Base-by-base conservation (phyloP, 129 eudicot species). In the Centrapalus pauciflorus region DNA sequence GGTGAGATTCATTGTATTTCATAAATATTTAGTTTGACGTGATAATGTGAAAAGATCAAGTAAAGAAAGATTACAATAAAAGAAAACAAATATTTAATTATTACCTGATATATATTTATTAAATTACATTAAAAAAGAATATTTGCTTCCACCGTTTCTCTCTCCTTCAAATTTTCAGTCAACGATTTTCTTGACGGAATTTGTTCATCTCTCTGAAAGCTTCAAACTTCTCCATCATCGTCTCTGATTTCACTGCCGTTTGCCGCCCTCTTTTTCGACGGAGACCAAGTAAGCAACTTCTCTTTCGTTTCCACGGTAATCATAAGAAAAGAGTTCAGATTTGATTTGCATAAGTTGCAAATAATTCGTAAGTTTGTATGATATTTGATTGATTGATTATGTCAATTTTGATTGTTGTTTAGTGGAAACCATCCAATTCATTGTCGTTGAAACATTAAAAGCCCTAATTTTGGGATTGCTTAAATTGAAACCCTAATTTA, bases 141-240 rank as follows among this genome's bases (percentile, higher is more conserved):
- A 40, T 55, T 41, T 74, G n/a, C n/a, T n/a, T n/a, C n/a, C n/a
- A n/a, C 35, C 48, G 49, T 61, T 54, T 43, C 61, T 74, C 25
- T 23, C 54, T 34, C 73, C 67, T 64, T 40, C 78, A 65, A 64
- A 54, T 65, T 32, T 66, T 46, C 52, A 56, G 68, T 74, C 79
- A 66, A 45, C 59, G 19, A 66, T 66, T 45, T 74, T 57, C 73
- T 66, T 66, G 52, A 65, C 73, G 13, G 27, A 73, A 48, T 52
- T 64, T 46, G 27, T 59, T 45, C 66, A 71, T 38, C 59, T 16
- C 16, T 72, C 77, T 32, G 68, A 58, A 38, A 51, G 4, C 32
- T 69, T 60, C 61, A 59, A 57, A 59, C 57, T 1, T 34, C 59
- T 14, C 61, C 64, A 68, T 21, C 0, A 3, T 55, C 74, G 50